phyloP scores from a whole-genome alignment of 257 asterid species.

The Capsicum chinense region DNA sequence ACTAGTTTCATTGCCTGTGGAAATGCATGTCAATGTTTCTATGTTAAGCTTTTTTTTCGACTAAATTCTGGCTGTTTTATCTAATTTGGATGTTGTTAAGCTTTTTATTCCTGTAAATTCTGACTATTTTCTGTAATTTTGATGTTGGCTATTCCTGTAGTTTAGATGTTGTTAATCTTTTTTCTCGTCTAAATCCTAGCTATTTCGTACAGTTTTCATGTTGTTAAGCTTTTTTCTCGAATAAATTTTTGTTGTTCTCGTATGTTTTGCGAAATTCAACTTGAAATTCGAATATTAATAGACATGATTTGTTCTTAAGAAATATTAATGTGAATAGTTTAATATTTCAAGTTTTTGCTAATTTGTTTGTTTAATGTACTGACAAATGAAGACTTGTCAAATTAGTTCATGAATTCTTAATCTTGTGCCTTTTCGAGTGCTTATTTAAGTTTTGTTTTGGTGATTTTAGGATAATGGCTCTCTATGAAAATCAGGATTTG shows the following conservation, averaged over 20 bases:
- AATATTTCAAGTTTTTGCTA: neutral
- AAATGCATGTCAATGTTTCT: neutral
- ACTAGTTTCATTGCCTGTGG: neutral
- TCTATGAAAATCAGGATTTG: conserved; percentile 58
- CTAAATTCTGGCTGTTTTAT: neutral
- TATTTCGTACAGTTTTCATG: neutral
- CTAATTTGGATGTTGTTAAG: neutral
- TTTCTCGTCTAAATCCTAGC: neutral
- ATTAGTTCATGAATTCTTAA: neutral
- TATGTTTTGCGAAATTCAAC: neutral
- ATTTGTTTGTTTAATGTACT: neutral
- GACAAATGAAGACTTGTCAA: neutral
- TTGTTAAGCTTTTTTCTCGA: neutral
- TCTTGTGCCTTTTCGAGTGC: neutral
- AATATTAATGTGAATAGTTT: neutral
- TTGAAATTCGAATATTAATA: neutral
- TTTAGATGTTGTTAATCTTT: neutral
- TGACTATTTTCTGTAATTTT: neutral
- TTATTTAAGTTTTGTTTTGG: conserved; percentile 11
- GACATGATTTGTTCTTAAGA: neutral
- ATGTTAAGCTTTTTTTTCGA: neutral
- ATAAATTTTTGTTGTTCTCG: neutral
- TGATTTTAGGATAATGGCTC: conserved; percentile 54
- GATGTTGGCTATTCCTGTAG: neutral
- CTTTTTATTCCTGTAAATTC: neutral